Conservation (phyloP, 768 basidiomycete species). For the Daedalea quercina region DNA sequence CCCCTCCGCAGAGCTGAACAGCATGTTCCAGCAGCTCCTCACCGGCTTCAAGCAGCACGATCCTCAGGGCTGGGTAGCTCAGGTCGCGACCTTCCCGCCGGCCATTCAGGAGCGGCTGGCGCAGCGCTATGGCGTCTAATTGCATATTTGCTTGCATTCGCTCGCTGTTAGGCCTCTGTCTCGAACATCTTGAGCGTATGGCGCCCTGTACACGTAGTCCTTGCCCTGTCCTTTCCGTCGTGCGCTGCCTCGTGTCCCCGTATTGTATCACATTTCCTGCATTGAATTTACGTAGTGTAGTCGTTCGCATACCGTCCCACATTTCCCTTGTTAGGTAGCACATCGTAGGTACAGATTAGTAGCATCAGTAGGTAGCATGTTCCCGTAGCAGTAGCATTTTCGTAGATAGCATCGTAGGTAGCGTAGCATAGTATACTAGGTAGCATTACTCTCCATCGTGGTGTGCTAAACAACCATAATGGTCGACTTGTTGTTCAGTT, state of each 20-base stretch:
- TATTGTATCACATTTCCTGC: background rate
- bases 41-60: conserved; percentile 88
- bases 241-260: background rate
- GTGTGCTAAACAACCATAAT: background rate
- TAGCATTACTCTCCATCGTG: background rate
- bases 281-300: conserved; percentile 16
- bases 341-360: background rate
- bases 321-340: background rate
- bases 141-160: background rate
- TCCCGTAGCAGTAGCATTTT: background rate
- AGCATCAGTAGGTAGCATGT: background rate
- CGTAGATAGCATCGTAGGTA: background rate
- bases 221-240: no score
- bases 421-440: background rate
- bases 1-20: conserved; percentile 86
- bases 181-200: no score
- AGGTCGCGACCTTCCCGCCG: conserved; percentile 79
- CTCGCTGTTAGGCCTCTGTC: background rate
- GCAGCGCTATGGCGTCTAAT: conserved; percentile 72
- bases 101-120: conserved; percentile 84
- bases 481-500: background rate
- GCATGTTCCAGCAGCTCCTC: conserved; percentile 89
- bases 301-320: conserved; percentile 10
- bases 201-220: background rate
- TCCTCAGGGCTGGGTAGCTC: conserved; percentile 77